Conservation (phyloP, 1,139 yeast genomes). For the Hyphopichia buzzinii region DNA sequence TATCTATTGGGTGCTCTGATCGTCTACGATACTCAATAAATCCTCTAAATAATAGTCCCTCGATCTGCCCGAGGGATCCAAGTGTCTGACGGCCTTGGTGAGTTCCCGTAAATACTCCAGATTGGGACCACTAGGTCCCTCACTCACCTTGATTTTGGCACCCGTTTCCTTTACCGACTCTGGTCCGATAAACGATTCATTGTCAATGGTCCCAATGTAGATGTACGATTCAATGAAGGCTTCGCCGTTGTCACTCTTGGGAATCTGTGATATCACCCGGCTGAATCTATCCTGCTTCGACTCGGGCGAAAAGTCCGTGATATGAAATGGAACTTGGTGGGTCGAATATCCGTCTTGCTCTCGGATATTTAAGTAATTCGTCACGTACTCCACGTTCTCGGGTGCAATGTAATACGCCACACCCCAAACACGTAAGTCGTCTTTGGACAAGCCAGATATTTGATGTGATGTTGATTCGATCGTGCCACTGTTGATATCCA, state of each 20-base stretch:
- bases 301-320: conserved; percentile 27
- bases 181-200: conserved; percentile 83
- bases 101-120: conserved; percentile 63
- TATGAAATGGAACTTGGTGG: conserved; percentile 65
- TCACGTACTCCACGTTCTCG: conserved; percentile 57
- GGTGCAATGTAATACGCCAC: conserved; percentile 83
- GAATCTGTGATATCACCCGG: conserved; percentile 12
- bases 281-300: conserved; percentile 8
- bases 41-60: conserved; percentile 40
- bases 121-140: conserved; percentile 84
- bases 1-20: neutral
- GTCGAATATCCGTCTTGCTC: conserved; percentile 88
- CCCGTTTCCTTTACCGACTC: conserved; percentile 63
- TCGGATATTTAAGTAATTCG: conserved; percentile 69
- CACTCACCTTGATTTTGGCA: conserved; percentile 47
- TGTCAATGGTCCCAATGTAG: conserved; percentile 80
- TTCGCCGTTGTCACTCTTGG: conserved; percentile 29
- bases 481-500: neutral
- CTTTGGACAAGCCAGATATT: conserved; percentile 25
- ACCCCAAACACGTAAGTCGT: conserved; percentile 67
- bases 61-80: conserved; percentile 35
- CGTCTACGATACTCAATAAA: conserved; percentile 11
- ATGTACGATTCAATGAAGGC: conserved; percentile 58
- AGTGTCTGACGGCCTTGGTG: conserved; percentile 48
- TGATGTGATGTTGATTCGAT: conserved; percentile 11